These are phyloP conservation scores for Colletotrichum nymphaeae DNA, from an alignment of 2,329 filamentous ascomycete genomes.

Conservation along the genomic window DNA sequence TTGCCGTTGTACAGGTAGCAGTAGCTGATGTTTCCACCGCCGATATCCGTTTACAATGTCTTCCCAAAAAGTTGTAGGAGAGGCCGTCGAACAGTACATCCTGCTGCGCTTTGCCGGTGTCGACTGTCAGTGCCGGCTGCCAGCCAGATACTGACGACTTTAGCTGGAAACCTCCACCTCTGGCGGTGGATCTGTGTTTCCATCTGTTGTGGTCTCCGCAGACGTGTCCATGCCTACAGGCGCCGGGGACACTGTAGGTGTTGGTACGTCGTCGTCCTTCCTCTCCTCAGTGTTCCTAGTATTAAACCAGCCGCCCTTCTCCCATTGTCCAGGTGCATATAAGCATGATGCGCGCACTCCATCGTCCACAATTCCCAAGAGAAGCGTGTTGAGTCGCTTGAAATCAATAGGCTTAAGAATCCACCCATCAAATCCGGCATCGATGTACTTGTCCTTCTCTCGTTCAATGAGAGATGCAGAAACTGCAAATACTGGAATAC, in stretches of 20 bases:
- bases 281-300: constrained; percentile 31
- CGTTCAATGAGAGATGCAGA: constrained; percentile 84
- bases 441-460: constrained; percentile 75
- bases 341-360: constrained; percentile 69
- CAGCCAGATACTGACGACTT: background rate
- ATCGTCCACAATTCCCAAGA: constrained; percentile 75
- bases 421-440: constrained; percentile 89
- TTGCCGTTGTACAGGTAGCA: background rate
- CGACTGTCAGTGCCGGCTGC: background rate
- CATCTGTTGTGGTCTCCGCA: background rate
- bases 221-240: background rate
- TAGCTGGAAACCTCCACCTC: background rate
- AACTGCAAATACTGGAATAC: constrained; percentile 86
- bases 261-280: background rate
- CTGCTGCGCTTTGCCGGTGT: background rate
- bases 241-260: background rate
- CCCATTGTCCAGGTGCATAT: constrained; percentile 81
- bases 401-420: constrained; percentile 91
- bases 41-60: background rate
- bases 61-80: background rate
- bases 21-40: background rate
- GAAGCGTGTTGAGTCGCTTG: constrained; percentile 74
- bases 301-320: constrained; percentile 85
- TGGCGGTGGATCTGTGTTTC: background rate
- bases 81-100: too few species aligned